Percentiles rank a stretch among this genome's conserved stretches.
Evolutionary conservation across 1,284 basidiomycete genomes (phyloP).

Genomic region (Peniophora sp.): DNA sequence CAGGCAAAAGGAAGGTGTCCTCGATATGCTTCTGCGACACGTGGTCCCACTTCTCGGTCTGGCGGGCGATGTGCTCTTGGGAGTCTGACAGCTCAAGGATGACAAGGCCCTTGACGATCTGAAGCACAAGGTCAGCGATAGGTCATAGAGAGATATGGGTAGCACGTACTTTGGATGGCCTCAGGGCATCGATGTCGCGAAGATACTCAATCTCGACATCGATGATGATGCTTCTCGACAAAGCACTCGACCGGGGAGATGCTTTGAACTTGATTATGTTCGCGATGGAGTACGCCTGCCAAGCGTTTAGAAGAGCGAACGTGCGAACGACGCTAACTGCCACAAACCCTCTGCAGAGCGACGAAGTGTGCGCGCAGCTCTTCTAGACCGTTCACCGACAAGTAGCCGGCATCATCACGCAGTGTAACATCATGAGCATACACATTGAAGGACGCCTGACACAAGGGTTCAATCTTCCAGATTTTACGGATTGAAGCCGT

Average conservation of each 20-base stretch:
- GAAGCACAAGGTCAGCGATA: neutral
- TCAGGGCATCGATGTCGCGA: constrained; percentile 26
- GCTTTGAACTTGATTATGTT: constrained; percentile 36
- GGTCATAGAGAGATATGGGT: neutral
- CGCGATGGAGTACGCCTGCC: constrained; percentile 22
- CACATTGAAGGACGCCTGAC: constrained; percentile 34
- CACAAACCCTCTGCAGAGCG: constrained; percentile 34
- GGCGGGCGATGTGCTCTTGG: constrained; percentile 27
- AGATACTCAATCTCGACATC: constrained; percentile 44
- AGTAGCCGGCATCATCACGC: constrained; percentile 43
- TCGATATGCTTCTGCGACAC: constrained; percentile 29
- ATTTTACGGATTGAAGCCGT: neutral
- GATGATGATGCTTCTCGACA: constrained; percentile 33
- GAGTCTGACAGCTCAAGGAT: constrained; percentile 32
- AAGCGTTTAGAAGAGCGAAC: constrained; percentile 26
- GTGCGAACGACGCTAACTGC: neutral
- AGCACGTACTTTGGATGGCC: constrained; percentile 32
- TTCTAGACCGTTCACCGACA: constrained; percentile 25
- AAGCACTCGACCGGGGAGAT: constrained; percentile 28
- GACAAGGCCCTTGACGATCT: constrained; percentile 39
- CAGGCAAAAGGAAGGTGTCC: constrained; percentile 19
- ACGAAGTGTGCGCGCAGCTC: constrained; percentile 40
- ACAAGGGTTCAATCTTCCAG: neutral
- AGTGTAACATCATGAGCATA: constrained; percentile 37
- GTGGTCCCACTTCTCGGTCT: constrained; percentile 44